Evolutionary conservation across 2,329 filamentous ascomycete species (phyloP).

Genomic region (Paecilomyces dactylethromorphus): DNA sequence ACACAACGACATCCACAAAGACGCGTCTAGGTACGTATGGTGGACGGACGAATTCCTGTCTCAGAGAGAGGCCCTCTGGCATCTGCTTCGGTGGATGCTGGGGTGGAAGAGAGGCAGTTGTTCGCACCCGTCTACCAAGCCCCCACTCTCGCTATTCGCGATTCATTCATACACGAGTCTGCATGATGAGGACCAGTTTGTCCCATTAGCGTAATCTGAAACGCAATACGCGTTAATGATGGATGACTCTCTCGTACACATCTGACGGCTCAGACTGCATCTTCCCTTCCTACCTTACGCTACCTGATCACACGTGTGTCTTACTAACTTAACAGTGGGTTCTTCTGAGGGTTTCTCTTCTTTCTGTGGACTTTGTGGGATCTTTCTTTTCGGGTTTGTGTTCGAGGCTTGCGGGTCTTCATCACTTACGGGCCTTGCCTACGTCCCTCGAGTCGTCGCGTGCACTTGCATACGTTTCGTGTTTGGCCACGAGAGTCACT

Average conservation of each 20-base stretch:
- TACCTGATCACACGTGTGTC: neutral
- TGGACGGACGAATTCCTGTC: neutral
- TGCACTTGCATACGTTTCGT: neutral
- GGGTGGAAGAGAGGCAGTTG: neutral
- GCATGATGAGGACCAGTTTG: neutral
- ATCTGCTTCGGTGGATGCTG: neutral
- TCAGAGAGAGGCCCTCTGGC: neutral
- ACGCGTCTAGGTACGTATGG: neutral
- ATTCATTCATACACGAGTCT: neutral
- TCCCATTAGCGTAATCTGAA: neutral
- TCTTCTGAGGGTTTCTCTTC: neutral
- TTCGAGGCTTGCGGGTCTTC: neutral
- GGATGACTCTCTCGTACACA: neutral
- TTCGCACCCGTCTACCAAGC: neutral
- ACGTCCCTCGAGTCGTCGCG: neutral
- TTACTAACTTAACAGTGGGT: neutral
- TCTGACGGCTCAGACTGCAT: neutral
- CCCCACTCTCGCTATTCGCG: neutral
- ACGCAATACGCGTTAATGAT: neutral
- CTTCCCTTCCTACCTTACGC: neutral
- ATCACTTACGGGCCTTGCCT: neutral
- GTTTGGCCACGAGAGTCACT: neutral
- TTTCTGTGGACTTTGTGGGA: neutral
- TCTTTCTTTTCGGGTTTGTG: neutral
- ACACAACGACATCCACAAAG: neutral